A percentile compares a stretch with the other conserved stretches of the same genome.
Evolutionary conservation across 148 eudicot genomes (phyloP).

Genomic region (Chenopodium quinoa): DNA sequence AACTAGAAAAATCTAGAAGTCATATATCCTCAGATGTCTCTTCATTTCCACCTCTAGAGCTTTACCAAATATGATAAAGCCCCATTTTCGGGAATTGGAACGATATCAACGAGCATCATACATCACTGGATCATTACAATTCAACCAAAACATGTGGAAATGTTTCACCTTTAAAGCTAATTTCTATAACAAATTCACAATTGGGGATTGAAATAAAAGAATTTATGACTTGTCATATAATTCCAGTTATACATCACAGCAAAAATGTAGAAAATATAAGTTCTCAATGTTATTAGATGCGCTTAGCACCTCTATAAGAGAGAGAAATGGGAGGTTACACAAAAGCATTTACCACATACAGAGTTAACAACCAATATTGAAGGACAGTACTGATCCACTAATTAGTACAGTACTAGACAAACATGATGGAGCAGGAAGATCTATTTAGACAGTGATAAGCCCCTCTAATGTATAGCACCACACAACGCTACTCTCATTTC

Average conservation of each 20-base stretch:
- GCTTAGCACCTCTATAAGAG: neutral
- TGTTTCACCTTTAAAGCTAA: neutral
- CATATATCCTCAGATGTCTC: slow-evolving; percentile 40
- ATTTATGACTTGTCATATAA: neutral
- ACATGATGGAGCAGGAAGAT: too few species aligned
- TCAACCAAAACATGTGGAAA: neutral
- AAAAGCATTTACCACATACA: neutral
- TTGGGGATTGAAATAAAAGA: neutral
- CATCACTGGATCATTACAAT: slow-evolving; percentile 34
- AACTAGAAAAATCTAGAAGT: neutral
- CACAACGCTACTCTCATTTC: too few species aligned
- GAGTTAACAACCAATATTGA: too few species aligned
- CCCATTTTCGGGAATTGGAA: slow-evolving; percentile 38
- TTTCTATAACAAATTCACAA: neutral
- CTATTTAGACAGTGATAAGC: too few species aligned
- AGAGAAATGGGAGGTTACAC: too few species aligned
- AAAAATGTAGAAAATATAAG: neutral
- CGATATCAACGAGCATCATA: slow-evolving; percentile 25
- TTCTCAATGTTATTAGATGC: neutral
- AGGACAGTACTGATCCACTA: too few species aligned
- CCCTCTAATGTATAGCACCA: too few species aligned
- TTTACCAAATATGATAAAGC: slow-evolving; percentile 23
- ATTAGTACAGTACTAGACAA: too few species aligned
- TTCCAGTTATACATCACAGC: neutral
- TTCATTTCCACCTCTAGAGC: slow-evolving; percentile 34